phyloP scores from a whole-genome alignment of 2,329 filamentous ascomycete species.

The Colletotrichum liaoningense region DNA sequence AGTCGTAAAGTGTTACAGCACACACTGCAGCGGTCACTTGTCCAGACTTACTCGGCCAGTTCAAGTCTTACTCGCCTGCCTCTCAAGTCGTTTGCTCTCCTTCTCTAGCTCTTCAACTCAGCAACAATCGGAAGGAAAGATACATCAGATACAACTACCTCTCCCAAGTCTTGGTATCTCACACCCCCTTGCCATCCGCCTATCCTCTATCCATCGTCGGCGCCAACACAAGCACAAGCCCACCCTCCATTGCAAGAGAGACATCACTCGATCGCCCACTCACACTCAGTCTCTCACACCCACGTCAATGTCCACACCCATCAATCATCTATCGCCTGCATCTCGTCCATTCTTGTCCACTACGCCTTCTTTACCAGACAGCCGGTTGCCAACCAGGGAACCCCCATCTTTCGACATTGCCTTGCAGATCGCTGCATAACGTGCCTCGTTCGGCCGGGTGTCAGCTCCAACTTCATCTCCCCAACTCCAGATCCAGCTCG shows the following conservation, averaged over 20 bases:
- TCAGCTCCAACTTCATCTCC: slow-evolving; percentile 14
- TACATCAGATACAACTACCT: slow-evolving; percentile 31
- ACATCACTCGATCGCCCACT: slow-evolving; percentile 22
- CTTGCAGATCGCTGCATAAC: slow-evolving; percentile 35
- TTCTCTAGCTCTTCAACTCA: not conserved
- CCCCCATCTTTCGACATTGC: slow-evolving; percentile 23
- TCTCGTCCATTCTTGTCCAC: slow-evolving; percentile 19
- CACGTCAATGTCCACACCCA: slow-evolving; percentile 25
- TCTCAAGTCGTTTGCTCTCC: not conserved
- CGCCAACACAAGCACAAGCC: slow-evolving; percentile 27
- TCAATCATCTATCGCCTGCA: slow-evolving; percentile 32
- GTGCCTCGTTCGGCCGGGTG: slow-evolving; percentile 29
- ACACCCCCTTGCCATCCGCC: slow-evolving; percentile 15
- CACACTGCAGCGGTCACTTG: not conserved
- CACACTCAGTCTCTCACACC: slow-evolving; percentile 18
- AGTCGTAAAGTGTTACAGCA: slow-evolving; percentile 1
- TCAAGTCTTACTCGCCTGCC: not conserved
- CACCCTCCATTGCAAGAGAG: slow-evolving; percentile 33
- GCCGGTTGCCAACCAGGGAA: slow-evolving; percentile 25
- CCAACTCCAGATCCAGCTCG: slow-evolving; percentile 7
- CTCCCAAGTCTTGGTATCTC: slow-evolving; percentile 5
- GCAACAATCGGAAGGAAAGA: not conserved
- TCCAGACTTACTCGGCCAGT: slow-evolving; percentile 3
- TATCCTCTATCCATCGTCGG: slow-evolving; percentile 21
- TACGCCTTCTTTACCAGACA: slow-evolving; percentile 33